Evolutionary conservation across 257 asterid genomes (phyloP).

Genomic region (Salvia splendens): DNA sequence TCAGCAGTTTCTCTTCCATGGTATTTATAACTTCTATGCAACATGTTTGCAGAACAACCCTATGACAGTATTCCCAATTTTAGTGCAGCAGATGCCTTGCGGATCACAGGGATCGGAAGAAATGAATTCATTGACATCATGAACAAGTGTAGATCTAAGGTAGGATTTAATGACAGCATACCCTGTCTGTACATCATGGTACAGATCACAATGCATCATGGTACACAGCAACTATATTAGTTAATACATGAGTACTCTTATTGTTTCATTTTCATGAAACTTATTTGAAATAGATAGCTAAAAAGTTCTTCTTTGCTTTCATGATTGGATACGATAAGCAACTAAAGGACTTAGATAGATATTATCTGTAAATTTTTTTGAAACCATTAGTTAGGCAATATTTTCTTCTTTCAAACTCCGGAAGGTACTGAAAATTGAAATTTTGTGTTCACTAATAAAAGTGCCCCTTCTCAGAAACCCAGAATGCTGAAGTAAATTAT

Average conservation of each 20-base stretch:
- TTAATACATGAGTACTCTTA: constrained; percentile 1
- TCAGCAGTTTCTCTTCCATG: constrained; percentile 24
- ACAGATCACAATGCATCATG: constrained; percentile 8
- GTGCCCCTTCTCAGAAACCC: constrained; percentile 15
- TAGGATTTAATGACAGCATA: constrained; percentile 38
- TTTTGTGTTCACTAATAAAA: not conserved
- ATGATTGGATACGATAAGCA: constrained; percentile 15
- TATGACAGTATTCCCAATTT: constrained; percentile 98
- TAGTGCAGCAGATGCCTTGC: constrained; percentile 97
- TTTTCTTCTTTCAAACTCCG: not conserved
- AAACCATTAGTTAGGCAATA: constrained; percentile 12
- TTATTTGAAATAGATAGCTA: constrained; percentile 17
- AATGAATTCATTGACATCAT: constrained; percentile 98
- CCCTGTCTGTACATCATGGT: constrained; percentile 16
- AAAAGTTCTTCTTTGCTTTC: not conserved
- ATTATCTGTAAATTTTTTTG: not conserved
- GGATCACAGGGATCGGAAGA: constrained; percentile 95
- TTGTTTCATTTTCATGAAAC: constrained; percentile 3
- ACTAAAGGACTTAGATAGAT: constrained; percentile 10
- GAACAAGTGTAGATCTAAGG: constrained; percentile 99
- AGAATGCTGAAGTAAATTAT: not conserved
- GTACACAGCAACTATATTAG: too few species aligned
- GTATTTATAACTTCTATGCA: constrained; percentile 23
- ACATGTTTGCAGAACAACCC: constrained; percentile 88
- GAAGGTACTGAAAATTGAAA: not conserved